Conservation (phyloP, 1,139 yeast genomes). For the Taphrina pruni region DNA sequence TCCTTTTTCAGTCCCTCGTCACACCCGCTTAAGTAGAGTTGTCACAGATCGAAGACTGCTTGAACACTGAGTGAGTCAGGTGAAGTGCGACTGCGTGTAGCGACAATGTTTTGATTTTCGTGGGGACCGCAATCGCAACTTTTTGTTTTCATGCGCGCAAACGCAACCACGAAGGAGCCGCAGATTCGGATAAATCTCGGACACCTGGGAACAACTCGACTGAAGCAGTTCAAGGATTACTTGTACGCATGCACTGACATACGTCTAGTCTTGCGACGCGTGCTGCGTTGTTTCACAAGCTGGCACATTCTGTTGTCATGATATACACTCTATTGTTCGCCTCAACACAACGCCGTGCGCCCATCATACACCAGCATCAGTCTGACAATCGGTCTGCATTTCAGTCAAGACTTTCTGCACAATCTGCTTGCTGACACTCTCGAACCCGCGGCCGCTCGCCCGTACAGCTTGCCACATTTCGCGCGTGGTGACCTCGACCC, state of each 20-base stretch:
- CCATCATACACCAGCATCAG: neutral
- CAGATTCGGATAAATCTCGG: neutral
- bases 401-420: slow-evolving; percentile 12
- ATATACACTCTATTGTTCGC: too few relatives aligned
- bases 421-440: slow-evolving; percentile 33
- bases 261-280: too few relatives aligned
- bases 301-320: too few relatives aligned
- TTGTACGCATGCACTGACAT: too few relatives aligned
- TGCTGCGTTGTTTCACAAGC: too few relatives aligned
- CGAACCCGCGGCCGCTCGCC: slow-evolving; percentile 4
- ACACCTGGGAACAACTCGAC: neutral
- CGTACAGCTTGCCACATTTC: slow-evolving; percentile 28
- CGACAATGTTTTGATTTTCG: slow-evolving; percentile 4
- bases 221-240: too few relatives aligned
- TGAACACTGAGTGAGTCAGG: neutral
- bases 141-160: slow-evolving; percentile 15
- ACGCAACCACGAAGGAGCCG: slow-evolving; percentile 10
- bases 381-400: slow-evolving; percentile 1
- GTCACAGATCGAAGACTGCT: neutral
- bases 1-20: neutral
- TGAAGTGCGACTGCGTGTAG: neutral
- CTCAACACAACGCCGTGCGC: too few relatives aligned
- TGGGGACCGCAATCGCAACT: neutral
- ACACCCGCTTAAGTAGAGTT: neutral
- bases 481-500: slow-evolving; percentile 19